Evolutionary conservation across 495 filamentous ascomycete species (phyloP).

Genomic region (Saxispiralis lemnorum): DNA sequence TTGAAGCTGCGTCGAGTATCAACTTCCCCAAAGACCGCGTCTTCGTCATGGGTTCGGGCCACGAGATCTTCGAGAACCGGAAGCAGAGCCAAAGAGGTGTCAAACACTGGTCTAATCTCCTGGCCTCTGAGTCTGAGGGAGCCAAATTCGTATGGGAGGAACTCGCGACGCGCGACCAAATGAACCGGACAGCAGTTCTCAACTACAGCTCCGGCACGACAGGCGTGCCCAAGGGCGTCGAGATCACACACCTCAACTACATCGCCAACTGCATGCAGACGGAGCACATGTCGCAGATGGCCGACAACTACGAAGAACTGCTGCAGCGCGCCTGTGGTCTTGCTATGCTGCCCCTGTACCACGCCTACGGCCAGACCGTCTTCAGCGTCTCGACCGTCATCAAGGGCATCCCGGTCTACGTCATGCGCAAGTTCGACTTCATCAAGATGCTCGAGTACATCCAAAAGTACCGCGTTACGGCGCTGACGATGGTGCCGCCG

Average conservation of each 20-base stretch:
- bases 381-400: constrained; percentile 29
- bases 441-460: constrained; percentile 48
- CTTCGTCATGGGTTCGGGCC: constrained; percentile 23
- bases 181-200: constrained; percentile 25
- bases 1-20: constrained; percentile 17
- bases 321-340: constrained; percentile 23
- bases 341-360: constrained; percentile 63
- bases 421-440: constrained; percentile 63
- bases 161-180: constrained; percentile 12
- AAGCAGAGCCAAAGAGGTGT: constrained; percentile 6
- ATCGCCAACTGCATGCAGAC: constrained; percentile 47
- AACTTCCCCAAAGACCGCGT: constrained; percentile 15
- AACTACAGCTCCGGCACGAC: constrained; percentile 70
- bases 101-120: constrained; percentile 21
- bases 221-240: constrained; percentile 68
- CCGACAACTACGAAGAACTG: constrained; percentile 27
- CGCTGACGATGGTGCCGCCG: constrained; percentile 45
- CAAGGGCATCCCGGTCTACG: constrained; percentile 35
- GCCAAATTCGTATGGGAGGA: constrained; percentile 19
- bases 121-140: constrained; percentile 16
- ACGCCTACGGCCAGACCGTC: constrained; percentile 37
- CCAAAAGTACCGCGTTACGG: constrained; percentile 50
- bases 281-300: constrained; percentile 28
- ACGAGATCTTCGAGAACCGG: constrained; percentile 19
- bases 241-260: constrained; percentile 58